Conservation (phyloP, 2,329 filamentous ascomycete genomes). For the Aspergillus hortae region DNA sequence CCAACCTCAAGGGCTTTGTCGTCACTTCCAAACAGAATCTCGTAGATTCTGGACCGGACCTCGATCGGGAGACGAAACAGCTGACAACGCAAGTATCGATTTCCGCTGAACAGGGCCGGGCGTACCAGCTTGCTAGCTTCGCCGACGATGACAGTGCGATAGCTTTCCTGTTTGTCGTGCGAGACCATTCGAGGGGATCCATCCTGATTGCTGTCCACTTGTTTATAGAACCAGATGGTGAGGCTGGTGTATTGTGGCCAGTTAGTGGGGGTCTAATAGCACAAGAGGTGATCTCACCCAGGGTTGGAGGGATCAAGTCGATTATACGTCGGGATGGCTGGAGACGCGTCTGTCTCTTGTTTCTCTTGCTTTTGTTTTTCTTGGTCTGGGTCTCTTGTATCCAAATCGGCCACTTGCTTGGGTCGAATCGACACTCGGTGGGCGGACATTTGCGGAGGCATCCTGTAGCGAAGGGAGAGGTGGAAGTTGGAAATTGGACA, state of each 20-base stretch:
- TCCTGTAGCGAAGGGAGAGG: too few relatives aligned
- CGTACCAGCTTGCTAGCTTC: slow-evolving; percentile 9
- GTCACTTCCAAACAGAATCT: slow-evolving; percentile 9
- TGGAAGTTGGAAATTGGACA: too few relatives aligned
- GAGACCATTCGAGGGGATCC: slow-evolving; percentile 1
- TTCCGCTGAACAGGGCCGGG: slow-evolving; percentile 1
- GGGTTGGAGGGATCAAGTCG: slow-evolving; percentile 10
- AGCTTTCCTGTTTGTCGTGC: slow-evolving; percentile 4
- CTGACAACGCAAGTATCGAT: slow-evolving; percentile 6
- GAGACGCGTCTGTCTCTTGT: neutral
- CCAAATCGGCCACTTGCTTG: neutral
- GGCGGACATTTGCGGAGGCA: too few relatives aligned
- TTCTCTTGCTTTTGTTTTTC: neutral
- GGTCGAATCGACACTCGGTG: too few relatives aligned
- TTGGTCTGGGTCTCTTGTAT: neutral
- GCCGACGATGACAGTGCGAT: slow-evolving; percentile 3
- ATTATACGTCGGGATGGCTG: neutral
- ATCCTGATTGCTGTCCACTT: slow-evolving; percentile 3
- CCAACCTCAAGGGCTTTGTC: slow-evolving; percentile 11
- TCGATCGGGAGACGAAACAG: slow-evolving; percentile 14
- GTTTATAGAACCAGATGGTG: slow-evolving; percentile 9
- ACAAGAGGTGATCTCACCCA: slow-evolving; percentile 1
- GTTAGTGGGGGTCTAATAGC: neutral
- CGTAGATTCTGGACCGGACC: slow-evolving; percentile 12
- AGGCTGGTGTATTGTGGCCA: neutral